Evolutionary conservation across 345 rosid genomes (phyloP).

Genomic region (Citropsis articulata): DNA sequence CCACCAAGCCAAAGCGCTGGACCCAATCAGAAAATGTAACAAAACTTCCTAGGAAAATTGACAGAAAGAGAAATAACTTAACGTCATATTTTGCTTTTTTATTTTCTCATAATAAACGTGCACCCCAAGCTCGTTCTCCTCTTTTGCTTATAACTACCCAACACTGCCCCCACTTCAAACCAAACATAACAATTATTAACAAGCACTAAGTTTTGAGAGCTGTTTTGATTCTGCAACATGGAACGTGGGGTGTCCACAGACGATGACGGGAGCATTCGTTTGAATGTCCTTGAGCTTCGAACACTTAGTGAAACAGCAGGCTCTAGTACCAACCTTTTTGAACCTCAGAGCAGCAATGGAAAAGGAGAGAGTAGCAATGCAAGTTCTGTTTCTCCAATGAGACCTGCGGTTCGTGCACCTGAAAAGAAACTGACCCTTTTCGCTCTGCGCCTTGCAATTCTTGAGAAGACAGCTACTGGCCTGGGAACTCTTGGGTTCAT

Average conservation of each 20-base stretch:
- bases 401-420: constrained; percentile 41
- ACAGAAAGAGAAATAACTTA: constrained; percentile 24
- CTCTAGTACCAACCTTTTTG: constrained; percentile 53
- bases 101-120: constrained; percentile 46
- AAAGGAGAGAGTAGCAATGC: constrained; percentile 49
- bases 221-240: constrained; percentile 22
- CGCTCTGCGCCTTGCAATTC: constrained; percentile 73
- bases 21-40: background rate
- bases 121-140: constrained; percentile 31
- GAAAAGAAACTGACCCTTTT: constrained; percentile 86
- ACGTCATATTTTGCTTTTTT: constrained; percentile 41
- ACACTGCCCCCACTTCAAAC: background rate
- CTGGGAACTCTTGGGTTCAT: constrained; percentile 86
- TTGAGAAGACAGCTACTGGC: constrained; percentile 83
- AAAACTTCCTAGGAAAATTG: constrained; percentile 13
- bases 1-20: constrained; percentile 15
- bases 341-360: constrained; percentile 43
- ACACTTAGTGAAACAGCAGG: constrained; percentile 46
- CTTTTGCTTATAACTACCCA: constrained; percentile 2
- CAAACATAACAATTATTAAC: background rate
- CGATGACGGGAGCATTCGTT: constrained; percentile 46
- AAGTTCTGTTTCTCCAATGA: constrained; percentile 28
- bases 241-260: constrained; percentile 29
- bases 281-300: constrained; percentile 45
- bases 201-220: background rate